Base-by-base conservation (phyloP, 2,329 filamentous ascomycete species). In the Ceratocystis colombiana region DNA sequence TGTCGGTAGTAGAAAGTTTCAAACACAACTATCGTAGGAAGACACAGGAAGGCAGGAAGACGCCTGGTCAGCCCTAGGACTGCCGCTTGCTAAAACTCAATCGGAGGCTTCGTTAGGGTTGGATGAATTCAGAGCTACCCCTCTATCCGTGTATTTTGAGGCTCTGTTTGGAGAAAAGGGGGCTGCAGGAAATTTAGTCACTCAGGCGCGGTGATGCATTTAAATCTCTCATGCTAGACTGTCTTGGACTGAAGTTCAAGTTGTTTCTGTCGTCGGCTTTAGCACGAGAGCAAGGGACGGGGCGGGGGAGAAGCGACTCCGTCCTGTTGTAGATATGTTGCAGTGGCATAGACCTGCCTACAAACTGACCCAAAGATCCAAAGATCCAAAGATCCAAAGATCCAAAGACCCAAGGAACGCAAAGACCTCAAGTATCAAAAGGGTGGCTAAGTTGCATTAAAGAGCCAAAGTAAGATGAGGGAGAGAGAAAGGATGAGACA, bases 121-220 rank as follows among this genome's bases (percentile, higher is more conserved):
- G n/a, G n/a, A 3, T 3, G 20, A 12, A 5, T 50, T 7, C 48
- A 22, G 48, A 3, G n/a, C 7, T 20, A 25, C 20, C 20, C 50
- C 7, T 8, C 25, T 12, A 3, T 17, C 15, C n/a, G 15, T 41
- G 12, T 15, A 41, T 17, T 3, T 30, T 57, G 25, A 57, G 53
- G 28, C 53, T 57, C 53, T 57, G 53, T 25, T 57, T 25, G 48
- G 45, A 22, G 8, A 55, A 57, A 57, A 33, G 53, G 53, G 53
- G 53, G 53, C 22, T 57, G 28, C 5, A 57, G 53, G 15, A 20
- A 30, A 12, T 5, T 15, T 41, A 41, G 37, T 41, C 10, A 12
- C 12, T 4, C 37, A 41, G 3, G 12, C 37, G 3, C 37, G 3
- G 37, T 15, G 15, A 17, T 33, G 53, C 30, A n/a, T 57, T 57